phyloP scores from a whole-genome alignment of 2,329 filamentous ascomycete species.

The Aspergillus proliferans region DNA sequence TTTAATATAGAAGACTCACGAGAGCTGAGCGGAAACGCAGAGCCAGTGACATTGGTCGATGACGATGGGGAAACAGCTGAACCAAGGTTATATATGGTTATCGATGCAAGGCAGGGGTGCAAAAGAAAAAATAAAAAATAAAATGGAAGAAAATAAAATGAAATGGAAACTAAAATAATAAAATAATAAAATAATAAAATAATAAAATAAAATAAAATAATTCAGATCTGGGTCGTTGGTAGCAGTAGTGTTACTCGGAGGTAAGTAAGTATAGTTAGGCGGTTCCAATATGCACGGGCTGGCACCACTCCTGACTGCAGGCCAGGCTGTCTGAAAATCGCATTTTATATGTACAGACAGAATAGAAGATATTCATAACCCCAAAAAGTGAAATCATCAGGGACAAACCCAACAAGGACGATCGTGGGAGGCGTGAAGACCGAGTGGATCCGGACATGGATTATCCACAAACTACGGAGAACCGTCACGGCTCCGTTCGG shows the following conservation, averaged over 20 bases:
- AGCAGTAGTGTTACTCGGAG: no score
- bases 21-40: slow-evolving; percentile 7
- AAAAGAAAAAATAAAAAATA: slow-evolving; percentile 5
- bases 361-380: background rate
- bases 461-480: slow-evolving; percentile 16
- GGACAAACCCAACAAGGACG: slow-evolving; percentile 10
- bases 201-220: background rate
- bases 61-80: slow-evolving; percentile 21
- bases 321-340: slow-evolving; percentile 5
- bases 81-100: slow-evolving; percentile 13
- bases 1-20: slow-evolving; percentile 3
- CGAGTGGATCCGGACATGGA: slow-evolving; percentile 8
- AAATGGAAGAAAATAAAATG: background rate
- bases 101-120: slow-evolving; percentile 16
- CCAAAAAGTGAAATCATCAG: background rate
- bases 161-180: background rate
- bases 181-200: background rate
- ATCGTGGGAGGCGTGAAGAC: slow-evolving; percentile 16
- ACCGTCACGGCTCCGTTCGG: slow-evolving; percentile 10
- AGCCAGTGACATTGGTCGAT: slow-evolving; percentile 16
- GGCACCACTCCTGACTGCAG: slow-evolving; percentile 1
- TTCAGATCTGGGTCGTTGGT: slow-evolving; percentile 4
- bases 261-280: no score
- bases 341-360: background rate
- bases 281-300: background rate